A percentile compares a stretch with the other conserved stretches of the same genome.
These are phyloP conservation scores for Aspergillus mulundensis DNA, from an alignment of 495 filamentous ascomycete species.

Conservation along the genomic window DNA sequence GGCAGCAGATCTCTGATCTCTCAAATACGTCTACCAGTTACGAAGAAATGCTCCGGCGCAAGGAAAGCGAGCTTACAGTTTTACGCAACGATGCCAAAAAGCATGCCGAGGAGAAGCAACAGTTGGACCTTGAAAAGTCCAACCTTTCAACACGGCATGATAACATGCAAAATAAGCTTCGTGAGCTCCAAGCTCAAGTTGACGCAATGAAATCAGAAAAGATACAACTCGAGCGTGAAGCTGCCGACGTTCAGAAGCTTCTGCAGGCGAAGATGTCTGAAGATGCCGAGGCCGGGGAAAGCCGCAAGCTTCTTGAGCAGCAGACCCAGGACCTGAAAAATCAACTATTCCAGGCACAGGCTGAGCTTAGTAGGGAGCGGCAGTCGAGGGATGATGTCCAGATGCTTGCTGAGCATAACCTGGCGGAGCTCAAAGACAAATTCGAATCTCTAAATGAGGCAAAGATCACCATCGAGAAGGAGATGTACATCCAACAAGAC, in stretches of 20 bases:
- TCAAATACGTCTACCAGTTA: slow-evolving; percentile 90
- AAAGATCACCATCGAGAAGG: slow-evolving; percentile 97
- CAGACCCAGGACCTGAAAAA: slow-evolving; percentile 84
- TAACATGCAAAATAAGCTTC: slow-evolving; percentile 69
- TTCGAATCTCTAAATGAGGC: slow-evolving; percentile 86
- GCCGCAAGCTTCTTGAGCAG: slow-evolving; percentile 78
- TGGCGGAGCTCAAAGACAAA: slow-evolving; percentile 73
- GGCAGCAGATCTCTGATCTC: slow-evolving; percentile 80
- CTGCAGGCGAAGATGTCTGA: slow-evolving; percentile 86
- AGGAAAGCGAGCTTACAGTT: slow-evolving; percentile 88
- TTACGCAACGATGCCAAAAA: slow-evolving; percentile 79
- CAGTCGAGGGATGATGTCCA: slow-evolving; percentile 96
- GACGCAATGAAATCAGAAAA: slow-evolving; percentile 84
- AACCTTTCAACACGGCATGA: slow-evolving; percentile 71
- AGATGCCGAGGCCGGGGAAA: slow-evolving; percentile 80
- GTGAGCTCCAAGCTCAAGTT: slow-evolving; percentile 81
- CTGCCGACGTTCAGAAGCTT: slow-evolving; percentile 78
- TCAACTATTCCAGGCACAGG: slow-evolving; percentile 78
- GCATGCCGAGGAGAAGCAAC: slow-evolving; percentile 69
- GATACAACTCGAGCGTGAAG: slow-evolving; percentile 77
- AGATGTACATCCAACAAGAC: slow-evolving; percentile 97
- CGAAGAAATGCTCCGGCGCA: slow-evolving; percentile 85
- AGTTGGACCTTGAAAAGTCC: slow-evolving; percentile 70
- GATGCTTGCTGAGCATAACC: slow-evolving; percentile 86
- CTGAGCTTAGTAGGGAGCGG: slow-evolving; percentile 83